Base-by-base conservation (phyloP, 305 asterid species). In the Solanum aculeatissimum region DNA sequence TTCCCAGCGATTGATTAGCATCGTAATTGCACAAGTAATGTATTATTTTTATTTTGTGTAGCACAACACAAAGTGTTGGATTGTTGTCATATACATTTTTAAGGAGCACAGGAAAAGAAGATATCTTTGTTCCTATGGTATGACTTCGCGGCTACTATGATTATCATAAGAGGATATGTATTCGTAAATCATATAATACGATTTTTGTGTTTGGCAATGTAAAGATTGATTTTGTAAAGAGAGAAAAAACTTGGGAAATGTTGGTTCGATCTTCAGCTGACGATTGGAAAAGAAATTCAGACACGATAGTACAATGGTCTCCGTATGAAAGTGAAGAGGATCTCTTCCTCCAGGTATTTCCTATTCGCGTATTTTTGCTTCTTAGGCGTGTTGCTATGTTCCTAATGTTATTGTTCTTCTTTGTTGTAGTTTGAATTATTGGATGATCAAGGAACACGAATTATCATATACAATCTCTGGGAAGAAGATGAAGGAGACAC, bases 71-170 rank as follows among this genome's bases (percentile, higher is more conserved):
- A 84, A 92, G 92, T 79, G 88, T 95, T 79, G 98, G 98, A 75
- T 60, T 95, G 93, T 84, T 93, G 80, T 93, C 98, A 4, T 95
- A 83, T 84, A 89, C 95, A 6, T 93, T 92, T 84, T 83, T 95
- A 90, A 82, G 84, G 84, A 86, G 86, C 63, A 93, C 97, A 6
- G 93, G 94, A 23, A 94, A 93, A 89, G 94, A 91, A 89, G 98
- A 94, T 85, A 94, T 92, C 63, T 91, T 94, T 32, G 97, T 93
- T 84, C 97, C 97, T 82, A 94, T 93, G 95, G 96, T 94, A 92
- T 51, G 82, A 60, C 60, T 43, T 15, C 65, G 2, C 25, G 35
- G 3, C 11, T 21, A 45, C 29, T 53, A n/a, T 4, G 12, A 60
- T 27, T 51, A 83, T 8, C 62, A 45, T 25, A 58, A 58, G 15